These are phyloP conservation scores for Podospora sp. DNA, from an alignment of 495 filamentous ascomycete genomes.

Conservation along the genomic window DNA sequence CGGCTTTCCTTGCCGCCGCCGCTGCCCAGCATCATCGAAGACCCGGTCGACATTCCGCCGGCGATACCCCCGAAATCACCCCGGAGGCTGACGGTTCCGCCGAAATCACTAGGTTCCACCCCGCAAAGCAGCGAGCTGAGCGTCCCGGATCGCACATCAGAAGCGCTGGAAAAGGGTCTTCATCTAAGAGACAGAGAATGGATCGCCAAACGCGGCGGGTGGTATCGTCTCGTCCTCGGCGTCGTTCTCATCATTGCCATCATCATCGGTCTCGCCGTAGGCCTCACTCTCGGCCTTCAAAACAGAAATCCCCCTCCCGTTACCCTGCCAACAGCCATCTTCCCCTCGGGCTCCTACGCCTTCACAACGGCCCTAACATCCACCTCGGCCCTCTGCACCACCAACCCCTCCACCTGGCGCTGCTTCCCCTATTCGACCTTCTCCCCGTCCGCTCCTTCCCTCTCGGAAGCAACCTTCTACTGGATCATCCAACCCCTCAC, in stretches of 20 bases:
- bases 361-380: conserved; percentile 57
- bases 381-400: conserved; percentile 53
- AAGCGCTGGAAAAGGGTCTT: background rate
- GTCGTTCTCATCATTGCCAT: conserved; percentile 34
- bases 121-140: conserved; percentile 2
- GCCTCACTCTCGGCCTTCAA: conserved; percentile 48
- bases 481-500: conserved; percentile 53
- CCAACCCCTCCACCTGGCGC: conserved; percentile 52
- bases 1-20: conserved; percentile 21
- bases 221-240: conserved; percentile 41
- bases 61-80: conserved; percentile 20
- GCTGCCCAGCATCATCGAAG: conserved; percentile 30
- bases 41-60: conserved; percentile 10
- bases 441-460: conserved; percentile 29
- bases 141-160: background rate
- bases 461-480: conserved; percentile 52
- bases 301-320: conserved; percentile 26
- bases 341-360: conserved; percentile 59
- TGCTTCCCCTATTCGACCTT: conserved; percentile 59
- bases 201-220: conserved; percentile 40
- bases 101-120: background rate
- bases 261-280: conserved; percentile 46
- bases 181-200: conserved; percentile 11
- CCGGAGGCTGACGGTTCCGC: conserved; percentile 5
- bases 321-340: conserved; percentile 29